Conservation (phyloP, 176 grass and related monocot species). For the Cymbopogon citratus region DNA sequence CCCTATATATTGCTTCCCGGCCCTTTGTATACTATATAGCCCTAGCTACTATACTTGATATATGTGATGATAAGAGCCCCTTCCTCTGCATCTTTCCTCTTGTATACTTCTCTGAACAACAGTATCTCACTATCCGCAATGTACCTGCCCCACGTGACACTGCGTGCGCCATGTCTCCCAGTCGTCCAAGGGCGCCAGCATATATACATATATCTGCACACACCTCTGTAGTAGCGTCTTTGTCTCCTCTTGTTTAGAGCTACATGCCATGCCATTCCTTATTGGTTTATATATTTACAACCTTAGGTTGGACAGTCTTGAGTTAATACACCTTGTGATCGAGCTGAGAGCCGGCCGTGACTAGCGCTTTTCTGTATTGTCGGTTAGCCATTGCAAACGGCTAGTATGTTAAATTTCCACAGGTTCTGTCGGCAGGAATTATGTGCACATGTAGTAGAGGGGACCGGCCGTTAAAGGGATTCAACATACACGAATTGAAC, state of each 20-base stretch:
- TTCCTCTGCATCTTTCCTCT: constrained; percentile 8
- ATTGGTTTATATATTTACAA: not conserved
- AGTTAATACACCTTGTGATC: not conserved
- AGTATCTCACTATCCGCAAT: not conserved
- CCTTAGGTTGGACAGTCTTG: not conserved
- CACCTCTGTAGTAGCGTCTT: not conserved
- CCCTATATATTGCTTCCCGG: too few species aligned
- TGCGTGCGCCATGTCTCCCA: not conserved
- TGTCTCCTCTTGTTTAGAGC: constrained; percentile 15
- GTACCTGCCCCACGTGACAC: constrained; percentile 30
- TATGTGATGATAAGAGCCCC: constrained; percentile 6
- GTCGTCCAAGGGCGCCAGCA: not conserved
- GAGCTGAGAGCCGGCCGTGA: too few species aligned
- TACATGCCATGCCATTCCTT: not conserved
- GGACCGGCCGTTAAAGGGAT: not conserved
- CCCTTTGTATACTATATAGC: not conserved
- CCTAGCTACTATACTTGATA: not conserved
- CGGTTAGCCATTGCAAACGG: not conserved
- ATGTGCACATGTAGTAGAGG: not conserved
- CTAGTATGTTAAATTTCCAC: not conserved
- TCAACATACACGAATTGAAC: not conserved
- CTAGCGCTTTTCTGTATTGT: not conserved
- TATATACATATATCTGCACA: too few species aligned
- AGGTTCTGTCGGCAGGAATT: not conserved
- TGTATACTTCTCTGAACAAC: constrained; percentile 12